Evolutionary conservation across 768 basidiomycete genomes (phyloP).

Genomic region (Suillus hirtellus): DNA sequence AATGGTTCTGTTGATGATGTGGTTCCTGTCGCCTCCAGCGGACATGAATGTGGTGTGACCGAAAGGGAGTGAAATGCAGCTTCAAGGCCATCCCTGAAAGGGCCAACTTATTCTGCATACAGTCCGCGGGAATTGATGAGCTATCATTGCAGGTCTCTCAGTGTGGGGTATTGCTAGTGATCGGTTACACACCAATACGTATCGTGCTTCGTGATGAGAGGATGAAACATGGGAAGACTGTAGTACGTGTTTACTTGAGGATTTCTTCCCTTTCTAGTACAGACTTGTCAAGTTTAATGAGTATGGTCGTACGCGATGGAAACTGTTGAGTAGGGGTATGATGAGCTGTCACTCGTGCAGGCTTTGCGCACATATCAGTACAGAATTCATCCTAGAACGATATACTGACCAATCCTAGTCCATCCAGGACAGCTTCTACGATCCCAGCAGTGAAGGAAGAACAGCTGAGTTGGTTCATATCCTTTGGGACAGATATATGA

Average conservation of each 20-base stretch:
- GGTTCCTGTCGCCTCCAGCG: constrained; percentile 84
- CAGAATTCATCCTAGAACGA: not conserved
- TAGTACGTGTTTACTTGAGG: constrained; percentile 55
- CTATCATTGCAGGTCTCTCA: not conserved
- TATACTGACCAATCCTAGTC: constrained; percentile 85
- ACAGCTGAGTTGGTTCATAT: constrained; percentile 92
- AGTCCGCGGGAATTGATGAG: not conserved
- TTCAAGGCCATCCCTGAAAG: constrained; percentile 57
- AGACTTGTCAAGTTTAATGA: constrained; percentile 93
- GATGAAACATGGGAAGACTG: not conserved
- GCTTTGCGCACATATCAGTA: constrained; percentile 47
- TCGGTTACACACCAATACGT: not conserved
- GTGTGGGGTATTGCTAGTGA: not conserved
- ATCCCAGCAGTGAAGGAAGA: constrained; percentile 98
- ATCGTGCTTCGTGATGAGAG: not conserved
- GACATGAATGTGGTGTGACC: constrained; percentile 63
- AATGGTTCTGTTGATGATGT: constrained; percentile 25
- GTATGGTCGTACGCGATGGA: constrained; percentile 89
- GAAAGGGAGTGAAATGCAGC: constrained; percentile 49
- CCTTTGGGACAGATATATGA: constrained; percentile 89
- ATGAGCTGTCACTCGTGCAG: constrained; percentile 95
- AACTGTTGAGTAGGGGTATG: constrained; percentile 80
- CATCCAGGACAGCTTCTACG: constrained; percentile 95
- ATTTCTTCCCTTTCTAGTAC: constrained; percentile 93
- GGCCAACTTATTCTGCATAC: not conserved